These are phyloP conservation scores for Naganishia liquefaciens DNA, from an alignment of 1,284 basidiomycete species.

Conservation along the genomic window DNA sequence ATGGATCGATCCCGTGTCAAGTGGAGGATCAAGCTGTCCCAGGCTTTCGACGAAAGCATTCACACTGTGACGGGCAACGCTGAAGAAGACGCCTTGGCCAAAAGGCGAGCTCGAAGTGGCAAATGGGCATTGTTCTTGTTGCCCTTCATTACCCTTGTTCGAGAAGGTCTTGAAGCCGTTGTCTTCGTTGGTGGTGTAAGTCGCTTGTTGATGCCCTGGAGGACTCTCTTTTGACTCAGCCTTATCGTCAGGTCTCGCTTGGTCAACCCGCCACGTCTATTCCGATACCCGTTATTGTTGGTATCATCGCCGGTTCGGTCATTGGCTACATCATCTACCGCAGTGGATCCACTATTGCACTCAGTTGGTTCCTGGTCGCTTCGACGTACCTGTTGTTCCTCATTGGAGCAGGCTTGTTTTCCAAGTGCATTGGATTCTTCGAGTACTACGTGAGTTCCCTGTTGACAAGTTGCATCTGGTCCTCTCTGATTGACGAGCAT, in stretches of 20 bases:
- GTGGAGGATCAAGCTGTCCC: slow-evolving; percentile 83
- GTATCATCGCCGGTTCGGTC: slow-evolving; percentile 70
- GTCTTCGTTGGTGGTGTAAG: slow-evolving; percentile 84
- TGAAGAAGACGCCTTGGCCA: slow-evolving; percentile 28
- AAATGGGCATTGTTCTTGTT: slow-evolving; percentile 85
- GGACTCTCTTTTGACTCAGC: not conserved
- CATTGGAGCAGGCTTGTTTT: slow-evolving; percentile 87
- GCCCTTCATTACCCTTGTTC: slow-evolving; percentile 82
- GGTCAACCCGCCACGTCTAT: slow-evolving; percentile 76
- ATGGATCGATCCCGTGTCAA: slow-evolving; percentile 71
- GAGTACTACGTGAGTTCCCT: slow-evolving; percentile 59
- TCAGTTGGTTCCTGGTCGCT: slow-evolving; percentile 74
- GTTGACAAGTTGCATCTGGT: not conserved
- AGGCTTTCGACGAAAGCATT: slow-evolving; percentile 65
- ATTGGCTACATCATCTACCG: slow-evolving; percentile 56
- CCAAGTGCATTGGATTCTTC: slow-evolving; percentile 67
- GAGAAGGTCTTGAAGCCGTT: slow-evolving; percentile 90
- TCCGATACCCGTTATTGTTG: slow-evolving; percentile 82
- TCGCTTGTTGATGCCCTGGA: slow-evolving; percentile 25
- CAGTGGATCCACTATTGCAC: slow-evolving; percentile 53
- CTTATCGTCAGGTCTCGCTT: slow-evolving; percentile 63
- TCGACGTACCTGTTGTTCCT: slow-evolving; percentile 88
- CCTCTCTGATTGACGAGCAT: not conserved
- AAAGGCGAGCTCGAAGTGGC: slow-evolving; percentile 54
- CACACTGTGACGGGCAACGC: slow-evolving; percentile 32